Evolutionary conservation across 257 asterid genomes (phyloP), one percentile per base, ranked within the genome.

Genomic region (Ilex asprella): DNA sequence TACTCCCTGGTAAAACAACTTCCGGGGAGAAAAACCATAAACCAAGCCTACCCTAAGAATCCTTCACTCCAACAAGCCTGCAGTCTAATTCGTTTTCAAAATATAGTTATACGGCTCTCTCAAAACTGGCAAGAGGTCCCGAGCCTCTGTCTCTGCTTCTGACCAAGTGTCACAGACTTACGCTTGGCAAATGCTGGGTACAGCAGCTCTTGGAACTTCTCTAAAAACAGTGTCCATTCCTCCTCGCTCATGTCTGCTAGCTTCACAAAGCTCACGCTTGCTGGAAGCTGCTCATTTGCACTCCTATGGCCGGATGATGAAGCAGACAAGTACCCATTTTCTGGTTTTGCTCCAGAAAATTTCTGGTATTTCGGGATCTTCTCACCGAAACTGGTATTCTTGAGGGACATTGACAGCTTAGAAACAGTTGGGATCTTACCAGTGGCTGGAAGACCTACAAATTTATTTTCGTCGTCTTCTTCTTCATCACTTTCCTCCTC

Each of bases 91-190:
- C 52, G 10, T 46, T 46, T 2, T 12, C 52, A 46, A 46, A 7
- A 46, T 46, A 46, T 46, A 46, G 14, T 46, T 10, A 46, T 5
- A 46, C n/a, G 13, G 3, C 52, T 7, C 15, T 10, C 57, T 53
- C 57, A 53, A 53, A 53, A 53, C 57, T 53, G 29, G 57, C 57
- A 53, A 53, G 57, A 53, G 2, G 57, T 53, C 30, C 57, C 57
- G 5, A 53, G 57, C 57, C 57, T 53, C 27, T 53, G 57, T 21
- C 27, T n/a, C 57, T 53, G 57, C 57, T 10, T 53, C 57, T 53
- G 57, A n/a, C 57, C 57, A 1, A 53, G 6, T 6, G 30, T 53
- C 57, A 16, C 57, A 5, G 57, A 53, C 30, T 53, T 53, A 5
- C 57, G 27, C 57, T 53, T 21, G 57, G 57, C 57, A 53, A 53